Conservation (phyloP, 257 asterid genomes). For the Cynanchum wilfordii region DNA sequence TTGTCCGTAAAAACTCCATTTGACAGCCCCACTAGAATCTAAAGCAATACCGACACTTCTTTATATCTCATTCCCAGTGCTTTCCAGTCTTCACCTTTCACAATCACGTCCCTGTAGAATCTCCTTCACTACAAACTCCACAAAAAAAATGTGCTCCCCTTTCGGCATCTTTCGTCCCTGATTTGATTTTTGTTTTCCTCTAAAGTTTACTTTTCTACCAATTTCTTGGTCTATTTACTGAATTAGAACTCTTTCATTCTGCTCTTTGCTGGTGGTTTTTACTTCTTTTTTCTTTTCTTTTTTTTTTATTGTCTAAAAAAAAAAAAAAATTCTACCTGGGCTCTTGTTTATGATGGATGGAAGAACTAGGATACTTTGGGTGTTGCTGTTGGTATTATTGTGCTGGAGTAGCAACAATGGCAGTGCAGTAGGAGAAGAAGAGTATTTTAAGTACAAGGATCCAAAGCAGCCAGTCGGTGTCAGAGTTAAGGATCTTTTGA, state of each 20-base stretch:
- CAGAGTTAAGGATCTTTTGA: conserved; percentile 63
- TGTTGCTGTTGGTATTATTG: conserved; percentile 28
- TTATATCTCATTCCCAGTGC: neutral
- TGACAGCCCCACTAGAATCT: too few species aligned
- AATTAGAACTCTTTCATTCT: neutral
- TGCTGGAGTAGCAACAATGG: conserved; percentile 41
- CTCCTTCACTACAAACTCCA: neutral
- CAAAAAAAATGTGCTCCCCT: neutral
- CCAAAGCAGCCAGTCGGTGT: conserved; percentile 49
- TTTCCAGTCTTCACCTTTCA: neutral
- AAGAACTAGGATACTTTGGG: conserved; percentile 32
- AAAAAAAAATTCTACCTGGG: neutral
- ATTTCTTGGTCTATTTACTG: neutral
- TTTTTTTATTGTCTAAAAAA: too few species aligned
- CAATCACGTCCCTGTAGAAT: neutral
- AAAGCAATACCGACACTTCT: too few species aligned
- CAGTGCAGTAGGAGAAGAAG: conserved; percentile 38
- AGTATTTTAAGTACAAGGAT: conserved; percentile 56
- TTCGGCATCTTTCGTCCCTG: neutral
- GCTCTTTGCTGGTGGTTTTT: neutral
- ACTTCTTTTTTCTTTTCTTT: neutral
- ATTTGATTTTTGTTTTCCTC: neutral
- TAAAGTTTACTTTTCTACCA: neutral
- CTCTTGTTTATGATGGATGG: conserved; percentile 23
- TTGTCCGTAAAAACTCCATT: too few species aligned